Percentiles rank a stretch among this genome's conserved stretches.
Evolutionary conservation across 2,329 filamentous ascomycete genomes (phyloP).

Genomic region (Pseudogymnoascus sp.): DNA sequence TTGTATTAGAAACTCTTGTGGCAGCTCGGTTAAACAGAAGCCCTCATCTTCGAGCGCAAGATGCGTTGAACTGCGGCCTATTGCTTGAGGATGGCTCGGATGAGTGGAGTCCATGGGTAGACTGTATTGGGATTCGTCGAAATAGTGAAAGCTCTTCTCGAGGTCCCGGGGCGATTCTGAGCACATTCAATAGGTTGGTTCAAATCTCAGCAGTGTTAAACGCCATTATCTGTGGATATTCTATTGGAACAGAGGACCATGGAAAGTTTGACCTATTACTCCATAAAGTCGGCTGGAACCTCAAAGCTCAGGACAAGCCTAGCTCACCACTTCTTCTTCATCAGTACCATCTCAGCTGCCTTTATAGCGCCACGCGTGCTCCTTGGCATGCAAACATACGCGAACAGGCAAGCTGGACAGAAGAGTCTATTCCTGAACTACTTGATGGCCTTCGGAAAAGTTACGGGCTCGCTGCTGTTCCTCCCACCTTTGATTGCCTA

Average conservation of each 20-base stretch:
- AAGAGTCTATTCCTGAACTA: not conserved
- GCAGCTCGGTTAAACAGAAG: constrained; percentile 43
- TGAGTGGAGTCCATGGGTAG: constrained; percentile 67
- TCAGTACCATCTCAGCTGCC: constrained; percentile 26
- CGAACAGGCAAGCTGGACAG: not conserved
- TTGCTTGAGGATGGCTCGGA: constrained; percentile 61
- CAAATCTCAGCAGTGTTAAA: constrained; percentile 26
- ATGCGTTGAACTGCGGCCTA: constrained; percentile 36
- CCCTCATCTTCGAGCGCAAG: constrained; percentile 42
- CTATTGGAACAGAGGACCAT: constrained; percentile 13
- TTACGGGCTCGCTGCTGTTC: not conserved
- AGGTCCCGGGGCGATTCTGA: constrained; percentile 28
- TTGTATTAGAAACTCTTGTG: constrained; percentile 53
- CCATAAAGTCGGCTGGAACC: not conserved
- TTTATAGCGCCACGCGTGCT: constrained; percentile 24
- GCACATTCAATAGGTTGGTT: constrained; percentile 29
- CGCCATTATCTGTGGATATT: constrained; percentile 19
- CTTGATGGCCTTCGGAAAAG: not conserved
- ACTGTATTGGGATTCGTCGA: constrained; percentile 36
- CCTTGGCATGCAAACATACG: not conserved
- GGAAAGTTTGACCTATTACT: not conserved
- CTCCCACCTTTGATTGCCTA: constrained; percentile 6
- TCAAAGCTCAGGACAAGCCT: not conserved
- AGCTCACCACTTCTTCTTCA: constrained; percentile 23
- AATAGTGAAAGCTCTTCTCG: constrained; percentile 19